These are phyloP conservation scores for Phanerodontia chrysosporium DNA, from an alignment of 768 basidiomycete species.

Conservation along the genomic window DNA sequence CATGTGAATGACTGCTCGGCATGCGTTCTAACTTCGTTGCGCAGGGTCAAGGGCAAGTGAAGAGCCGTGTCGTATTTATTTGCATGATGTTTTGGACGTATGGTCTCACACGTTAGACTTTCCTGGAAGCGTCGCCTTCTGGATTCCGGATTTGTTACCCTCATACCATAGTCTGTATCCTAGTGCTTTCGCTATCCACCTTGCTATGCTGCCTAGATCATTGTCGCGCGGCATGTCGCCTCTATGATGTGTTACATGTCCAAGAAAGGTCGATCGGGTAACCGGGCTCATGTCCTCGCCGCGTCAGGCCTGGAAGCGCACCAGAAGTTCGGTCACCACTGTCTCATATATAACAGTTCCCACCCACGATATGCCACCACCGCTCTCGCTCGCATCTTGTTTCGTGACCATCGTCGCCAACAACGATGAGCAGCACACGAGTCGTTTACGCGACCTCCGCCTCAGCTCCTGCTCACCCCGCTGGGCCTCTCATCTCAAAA, in stretches of 20 bases:
- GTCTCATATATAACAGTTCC: background rate
- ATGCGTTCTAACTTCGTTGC: background rate
- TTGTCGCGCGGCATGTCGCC: too few species aligned
- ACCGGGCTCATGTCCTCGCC: background rate
- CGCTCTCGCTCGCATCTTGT: background rate
- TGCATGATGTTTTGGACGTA: background rate
- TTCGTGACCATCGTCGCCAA: background rate
- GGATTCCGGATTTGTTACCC: background rate
- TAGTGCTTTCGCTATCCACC: constrained; percentile 11
- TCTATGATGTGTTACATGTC: background rate
- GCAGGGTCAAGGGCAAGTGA: constrained; percentile 41
- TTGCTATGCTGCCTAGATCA: background rate
- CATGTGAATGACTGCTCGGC: background rate
- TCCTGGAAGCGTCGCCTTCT: background rate
- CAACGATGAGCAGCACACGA: constrained; percentile 7
- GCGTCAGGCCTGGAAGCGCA: background rate
- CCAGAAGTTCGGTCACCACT: background rate
- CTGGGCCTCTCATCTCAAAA: background rate
- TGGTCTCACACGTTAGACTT: background rate
- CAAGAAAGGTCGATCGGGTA: background rate
- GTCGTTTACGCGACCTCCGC: background rate
- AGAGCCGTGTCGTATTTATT: constrained; percentile 23
- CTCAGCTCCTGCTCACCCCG: background rate
- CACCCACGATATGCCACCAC: background rate
- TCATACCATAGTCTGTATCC: constrained; percentile 10